phyloP scores from a whole-genome alignment of 805 yeast species.

The Zygosaccharomyces pseudorouxii region DNA sequence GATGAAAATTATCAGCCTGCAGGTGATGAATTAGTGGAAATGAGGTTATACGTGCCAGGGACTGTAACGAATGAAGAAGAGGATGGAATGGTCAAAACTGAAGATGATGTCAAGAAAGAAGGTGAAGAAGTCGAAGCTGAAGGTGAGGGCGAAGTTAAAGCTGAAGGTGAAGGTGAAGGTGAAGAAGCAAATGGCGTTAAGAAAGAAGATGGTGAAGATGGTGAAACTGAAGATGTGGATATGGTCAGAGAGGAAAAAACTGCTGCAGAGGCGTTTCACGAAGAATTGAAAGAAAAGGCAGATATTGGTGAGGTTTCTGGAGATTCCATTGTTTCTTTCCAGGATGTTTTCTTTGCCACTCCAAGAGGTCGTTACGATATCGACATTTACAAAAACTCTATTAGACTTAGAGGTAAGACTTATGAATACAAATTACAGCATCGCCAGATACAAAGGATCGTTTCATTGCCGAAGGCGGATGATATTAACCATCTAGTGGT shows the following conservation, averaged over 20 bases:
- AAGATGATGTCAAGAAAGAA: slow-evolving; percentile 17
- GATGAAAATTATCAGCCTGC: slow-evolving; percentile 55
- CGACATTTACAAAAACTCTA: slow-evolving; percentile 81
- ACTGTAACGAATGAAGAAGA: slow-evolving; percentile 43
- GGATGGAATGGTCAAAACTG: slow-evolving; percentile 20
- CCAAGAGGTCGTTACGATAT: slow-evolving; percentile 99
- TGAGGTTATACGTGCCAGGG: slow-evolving; percentile 94
- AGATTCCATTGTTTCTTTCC: slow-evolving; percentile 88
- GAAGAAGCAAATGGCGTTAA: slow-evolving; percentile 16
- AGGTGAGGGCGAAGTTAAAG: slow-evolving; percentile 8
- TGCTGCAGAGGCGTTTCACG: slow-evolving; percentile 84
- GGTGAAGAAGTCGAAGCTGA: slow-evolving; percentile 21
- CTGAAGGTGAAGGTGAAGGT: slow-evolving; percentile 36
- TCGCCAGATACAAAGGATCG: slow-evolving; percentile 82
- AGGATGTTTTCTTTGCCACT: slow-evolving; percentile 85
- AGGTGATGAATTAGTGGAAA: slow-evolving; percentile 94
- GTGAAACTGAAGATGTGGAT: slow-evolving; percentile 32
- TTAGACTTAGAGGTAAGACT: slow-evolving; percentile 93
- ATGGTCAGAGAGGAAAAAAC: slow-evolving; percentile 39
- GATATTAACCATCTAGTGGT: slow-evolving; percentile 85
- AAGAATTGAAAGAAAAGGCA: slow-evolving; percentile 86
- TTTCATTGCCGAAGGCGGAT: slow-evolving; percentile 90
- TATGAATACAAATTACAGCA: slow-evolving; percentile 95
- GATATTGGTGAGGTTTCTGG: slow-evolving; percentile 93
- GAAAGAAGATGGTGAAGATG: slow-evolving; percentile 21